Evolutionary conservation across 2,329 filamentous ascomycete genomes (phyloP), one percentile per base, ranked within the genome.

Genomic region (Curvularia sp.): DNA sequence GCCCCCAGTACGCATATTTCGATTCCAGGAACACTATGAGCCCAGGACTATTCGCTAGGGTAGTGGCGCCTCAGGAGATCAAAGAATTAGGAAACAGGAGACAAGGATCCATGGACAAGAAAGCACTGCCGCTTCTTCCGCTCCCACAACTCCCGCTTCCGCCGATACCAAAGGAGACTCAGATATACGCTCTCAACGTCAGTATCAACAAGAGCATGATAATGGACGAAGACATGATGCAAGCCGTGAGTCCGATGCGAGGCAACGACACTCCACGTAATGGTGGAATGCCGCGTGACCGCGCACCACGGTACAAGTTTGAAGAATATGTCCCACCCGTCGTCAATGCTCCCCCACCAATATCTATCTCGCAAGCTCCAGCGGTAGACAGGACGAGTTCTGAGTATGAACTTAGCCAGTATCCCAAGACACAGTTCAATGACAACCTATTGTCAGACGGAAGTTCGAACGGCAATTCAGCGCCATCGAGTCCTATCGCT

Each of bases 171-270:
- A 48, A 52, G 6, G 60, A 66, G 42, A 50, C 66, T 23, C 65
- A 54, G 45, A 53, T 57, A 13, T 70, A 69, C 47, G 65, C 68
- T 3, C 56, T 71, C 27, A 71, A 71, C 10, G 68, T 71, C 39
- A 71, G 63, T 28, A 71, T 71, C 49, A 68, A 69, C 48, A 71
- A 71, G 52, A 71, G 68, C 57, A 71, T 68, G 64, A 67, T 71
- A 1, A 68, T 71, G 28, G 68, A 71, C 27, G 67, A 71, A 23
- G 56, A 65, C 19, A 63, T 64, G 59, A 67, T 66, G 49, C 60
- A 60, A n/a, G 60, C 61, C 21, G 65, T 63, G 10, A 63, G 51
- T 47, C 34, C 60, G 23, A 25, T 60, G 30, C 63, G 53, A 45
- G 47, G 56, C 27, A 55, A 57, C 42, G 58, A 59, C 36, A 56